These are phyloP conservation scores for Phaffomyces antillensis DNA, from an alignment of 805 yeast species.

Conservation along the genomic window DNA sequence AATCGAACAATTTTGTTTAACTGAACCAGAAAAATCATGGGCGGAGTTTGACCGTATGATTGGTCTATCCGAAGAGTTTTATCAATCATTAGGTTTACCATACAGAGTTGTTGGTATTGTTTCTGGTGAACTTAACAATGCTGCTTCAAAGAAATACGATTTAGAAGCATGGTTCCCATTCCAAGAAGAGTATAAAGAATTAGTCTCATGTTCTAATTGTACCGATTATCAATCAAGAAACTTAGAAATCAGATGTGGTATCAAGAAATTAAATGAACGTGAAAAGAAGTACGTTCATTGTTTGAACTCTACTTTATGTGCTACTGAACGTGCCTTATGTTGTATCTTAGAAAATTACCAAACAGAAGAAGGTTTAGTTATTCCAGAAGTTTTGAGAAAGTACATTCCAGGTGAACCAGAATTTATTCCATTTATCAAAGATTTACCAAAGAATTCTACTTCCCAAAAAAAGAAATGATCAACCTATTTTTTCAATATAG, in stretches of 20 bases:
- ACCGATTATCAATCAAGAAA: constrained; percentile 99
- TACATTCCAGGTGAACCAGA: constrained; percentile 99
- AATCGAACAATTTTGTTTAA: constrained; percentile 90
- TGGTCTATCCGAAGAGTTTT: constrained; percentile 82
- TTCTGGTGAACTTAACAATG: constrained; percentile 96
- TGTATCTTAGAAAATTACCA: constrained; percentile 97
- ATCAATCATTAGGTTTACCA: constrained; percentile 85
- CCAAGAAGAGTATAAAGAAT: constrained; percentile 97
- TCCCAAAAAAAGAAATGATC: constrained; percentile 52
- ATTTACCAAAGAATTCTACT: constrained; percentile 90
- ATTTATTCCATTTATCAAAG: constrained; percentile 84
- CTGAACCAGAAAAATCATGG: constrained; percentile 99
- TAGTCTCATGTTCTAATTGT: constrained; percentile 98
- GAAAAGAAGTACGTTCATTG: constrained; percentile 98
- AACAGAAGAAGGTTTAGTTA: constrained; percentile 87
- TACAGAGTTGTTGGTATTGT: constrained; percentile 97
- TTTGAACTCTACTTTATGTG: constrained; percentile 93
- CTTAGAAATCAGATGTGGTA: constrained; percentile 97
- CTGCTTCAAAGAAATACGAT: constrained; percentile 98
- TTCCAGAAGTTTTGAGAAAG: constrained; percentile 93
- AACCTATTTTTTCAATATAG: neutral
- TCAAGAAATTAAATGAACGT: constrained; percentile 88
- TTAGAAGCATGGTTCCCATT: constrained; percentile 99
- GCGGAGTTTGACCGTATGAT: constrained; percentile 96
- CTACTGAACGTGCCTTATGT: constrained; percentile 97